These are phyloP conservation scores for Astrothelium macrocarpum DNA, from an alignment of 495 filamentous ascomycete genomes.

Conservation along the genomic window DNA sequence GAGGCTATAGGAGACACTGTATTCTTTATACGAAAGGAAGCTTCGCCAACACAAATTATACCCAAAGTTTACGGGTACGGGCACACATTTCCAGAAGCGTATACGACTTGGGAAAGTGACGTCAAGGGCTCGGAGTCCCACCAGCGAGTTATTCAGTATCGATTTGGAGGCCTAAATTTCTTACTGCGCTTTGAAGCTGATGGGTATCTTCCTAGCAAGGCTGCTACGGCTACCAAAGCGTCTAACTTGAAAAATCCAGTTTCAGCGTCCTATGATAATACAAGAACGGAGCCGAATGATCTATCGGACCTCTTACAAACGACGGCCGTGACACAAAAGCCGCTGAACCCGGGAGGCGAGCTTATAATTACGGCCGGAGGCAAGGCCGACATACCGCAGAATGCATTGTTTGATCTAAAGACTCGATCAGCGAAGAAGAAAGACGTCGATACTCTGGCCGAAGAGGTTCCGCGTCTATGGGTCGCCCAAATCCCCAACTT, in stretches of 20 bases:
- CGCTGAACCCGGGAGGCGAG: not conserved
- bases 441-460: conserved; percentile 32
- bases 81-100: conserved; percentile 54
- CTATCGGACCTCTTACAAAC: not conserved
- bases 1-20: conserved; percentile 52
- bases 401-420: conserved; percentile 56
- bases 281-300: not conserved
- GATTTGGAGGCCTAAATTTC: conserved; percentile 45
- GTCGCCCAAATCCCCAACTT: conserved; percentile 52
- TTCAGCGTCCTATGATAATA: not conserved
- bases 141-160: conserved; percentile 52
- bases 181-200: conserved; percentile 55
- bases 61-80: conserved; percentile 48
- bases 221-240: not conserved
- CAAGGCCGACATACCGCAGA: conserved; percentile 33
- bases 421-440: conserved; percentile 42
- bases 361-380: conserved; percentile 14
- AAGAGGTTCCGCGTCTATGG: conserved; percentile 50
- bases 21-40: conserved; percentile 52
- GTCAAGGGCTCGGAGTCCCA: conserved; percentile 48
- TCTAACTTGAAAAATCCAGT: not conserved
- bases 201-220: conserved; percentile 38
- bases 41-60: conserved; percentile 44
- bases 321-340: not conserved
- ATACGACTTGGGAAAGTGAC: conserved; percentile 48